Evolutionary conservation across 2,329 filamentous ascomycete genomes (phyloP).

Genomic region (Fusarium hainanense): DNA sequence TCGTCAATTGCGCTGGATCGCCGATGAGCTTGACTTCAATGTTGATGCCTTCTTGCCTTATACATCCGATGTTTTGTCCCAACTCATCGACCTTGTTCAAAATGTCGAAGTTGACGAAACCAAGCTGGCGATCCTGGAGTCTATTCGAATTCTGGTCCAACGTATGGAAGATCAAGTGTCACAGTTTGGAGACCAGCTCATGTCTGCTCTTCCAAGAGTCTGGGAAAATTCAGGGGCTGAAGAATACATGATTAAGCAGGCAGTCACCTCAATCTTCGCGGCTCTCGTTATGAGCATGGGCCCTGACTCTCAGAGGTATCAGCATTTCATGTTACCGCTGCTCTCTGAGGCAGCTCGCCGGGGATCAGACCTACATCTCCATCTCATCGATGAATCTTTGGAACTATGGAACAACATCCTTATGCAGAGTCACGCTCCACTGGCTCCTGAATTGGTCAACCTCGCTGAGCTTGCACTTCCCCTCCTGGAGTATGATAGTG

Average conservation of each 20-base stretch:
- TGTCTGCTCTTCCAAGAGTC: conserved; percentile 80
- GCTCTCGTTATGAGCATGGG: conserved; percentile 90
- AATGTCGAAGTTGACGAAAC: conserved; percentile 87
- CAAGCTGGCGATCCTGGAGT: conserved; percentile 89
- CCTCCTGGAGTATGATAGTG: conserved; percentile 73
- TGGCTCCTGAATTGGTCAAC: conserved; percentile 69
- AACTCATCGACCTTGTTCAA: conserved; percentile 80
- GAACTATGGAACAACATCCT: conserved; percentile 88
- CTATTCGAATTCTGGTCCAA: conserved; percentile 82
- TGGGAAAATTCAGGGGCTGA: conserved; percentile 86
- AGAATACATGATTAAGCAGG: conserved; percentile 93
- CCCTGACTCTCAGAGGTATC: conserved; percentile 79
- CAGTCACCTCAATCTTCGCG: conserved; percentile 86
- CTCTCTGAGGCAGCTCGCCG: conserved; percentile 83
- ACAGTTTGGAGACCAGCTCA: conserved; percentile 80
- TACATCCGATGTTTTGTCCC: conserved; percentile 76
- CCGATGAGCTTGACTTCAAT: conserved; percentile 86
- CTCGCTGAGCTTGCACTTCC: conserved; percentile 73
- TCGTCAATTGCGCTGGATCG: conserved; percentile 81
- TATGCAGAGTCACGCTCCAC: conserved; percentile 70
- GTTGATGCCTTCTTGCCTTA: conserved; percentile 80
- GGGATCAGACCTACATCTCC: conserved; percentile 78
- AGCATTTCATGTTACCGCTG: conserved; percentile 82
- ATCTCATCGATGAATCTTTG: conserved; percentile 90
- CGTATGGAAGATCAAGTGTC: conserved; percentile 80